phyloP scores from a whole-genome alignment of 208 protist species.

The Entamoeba dispar region DNA sequence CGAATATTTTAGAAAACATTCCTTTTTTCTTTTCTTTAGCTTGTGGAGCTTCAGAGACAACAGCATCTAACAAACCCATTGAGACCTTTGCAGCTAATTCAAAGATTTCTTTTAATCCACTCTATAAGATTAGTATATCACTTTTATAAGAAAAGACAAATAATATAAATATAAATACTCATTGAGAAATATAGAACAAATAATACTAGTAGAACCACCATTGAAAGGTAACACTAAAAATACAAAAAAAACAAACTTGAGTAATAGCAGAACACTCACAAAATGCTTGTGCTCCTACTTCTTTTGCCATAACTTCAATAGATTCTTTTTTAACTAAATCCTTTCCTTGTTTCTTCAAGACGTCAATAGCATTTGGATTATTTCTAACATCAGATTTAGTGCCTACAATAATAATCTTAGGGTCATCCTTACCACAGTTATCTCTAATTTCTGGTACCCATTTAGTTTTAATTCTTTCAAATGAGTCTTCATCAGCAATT shows the following conservation, averaged over 20 bases:
- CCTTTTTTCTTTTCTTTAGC: neutral
- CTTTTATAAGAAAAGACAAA: too few species aligned
- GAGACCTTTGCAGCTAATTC: neutral
- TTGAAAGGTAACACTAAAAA: too few species aligned
- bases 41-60: neutral
- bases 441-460: neutral
- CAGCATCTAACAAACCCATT: neutral
- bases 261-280: slow-evolving; percentile 60
- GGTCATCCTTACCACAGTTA: neutral
- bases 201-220: too few species aligned
- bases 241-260: neutral
- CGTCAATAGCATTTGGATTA: neutral
- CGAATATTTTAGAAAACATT: neutral
- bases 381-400: slow-evolving; percentile 41
- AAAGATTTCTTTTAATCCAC: neutral
- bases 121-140: neutral
- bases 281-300: slow-evolving; percentile 52
- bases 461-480: neutral
- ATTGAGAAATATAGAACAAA: too few species aligned
- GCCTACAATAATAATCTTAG: slow-evolving; percentile 39
- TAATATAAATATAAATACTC: too few species aligned
- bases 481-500: neutral
- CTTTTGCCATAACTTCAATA: slow-evolving; percentile 34
- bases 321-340: slow-evolving; percentile 12
- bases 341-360: slow-evolving; percentile 15